Base-by-base conservation (phyloP, 345 rosid genomes). In the Ceriops decandra region DNA sequence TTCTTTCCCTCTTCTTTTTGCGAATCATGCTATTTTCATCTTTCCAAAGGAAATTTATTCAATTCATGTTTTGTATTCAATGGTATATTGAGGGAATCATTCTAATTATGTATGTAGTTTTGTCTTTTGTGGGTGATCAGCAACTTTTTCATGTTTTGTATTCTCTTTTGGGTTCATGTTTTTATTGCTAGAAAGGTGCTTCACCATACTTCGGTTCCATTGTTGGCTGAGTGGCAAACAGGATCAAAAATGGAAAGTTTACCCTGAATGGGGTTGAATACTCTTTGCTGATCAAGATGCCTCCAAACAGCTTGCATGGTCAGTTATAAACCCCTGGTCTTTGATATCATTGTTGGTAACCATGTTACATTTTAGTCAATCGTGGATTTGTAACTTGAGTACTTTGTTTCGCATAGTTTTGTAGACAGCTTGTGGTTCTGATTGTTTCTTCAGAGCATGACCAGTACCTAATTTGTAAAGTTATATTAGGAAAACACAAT, bases 281-380 rank as follows among this genome's bases (percentile, higher is more conserved):
- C 75, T 72, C 86, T 31, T 76, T 95, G 81, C 90, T 95, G 5
- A 73, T 95, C 69, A 95, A 95, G 86, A 88, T 74, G 72, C 92
- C 96, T 36, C 99, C 99, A 32, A 89, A 89, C 75, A 91, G 97
- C 68, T 91, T 95, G 67, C 99, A 91, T 28, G 99, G 97, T 93
- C 17, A 32, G 46, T 62, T 51, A 22, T 33, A 15, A 21, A 28
- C 22, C n/a, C 57, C 46, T 63, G 1, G 4, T 0, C 16, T 21
- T 5, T n/a, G 20, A 3, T 42, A 22, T 24, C 16, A 16, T 28
- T 35, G 36, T 42, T 13, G 5, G 46, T 73, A 28, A n/a, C 32
- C 31, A 6, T 47, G 53, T 63, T 58, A 74, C 63, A 8, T 24
- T 51, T 30, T 51, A 32, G 7, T 17, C 16, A 13, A 42, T 17